Conservation (phyloP, 306 rosid species). For the Vigna radiata region DNA sequence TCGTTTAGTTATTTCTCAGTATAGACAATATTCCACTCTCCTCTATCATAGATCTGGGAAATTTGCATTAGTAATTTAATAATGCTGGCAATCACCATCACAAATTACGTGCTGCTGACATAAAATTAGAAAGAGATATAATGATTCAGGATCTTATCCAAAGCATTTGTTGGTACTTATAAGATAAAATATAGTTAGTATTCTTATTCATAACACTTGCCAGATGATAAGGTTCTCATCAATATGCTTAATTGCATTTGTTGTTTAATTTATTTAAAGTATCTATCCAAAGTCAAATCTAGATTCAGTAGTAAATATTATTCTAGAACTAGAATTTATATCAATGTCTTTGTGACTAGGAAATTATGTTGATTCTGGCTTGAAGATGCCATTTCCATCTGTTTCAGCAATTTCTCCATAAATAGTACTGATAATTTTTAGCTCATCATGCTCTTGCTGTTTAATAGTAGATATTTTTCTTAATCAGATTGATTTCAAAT, state of each 20-base stretch:
- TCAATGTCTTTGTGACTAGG: neutral
- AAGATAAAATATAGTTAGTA: neutral
- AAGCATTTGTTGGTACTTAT: neutral
- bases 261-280: slow-evolving; percentile 34
- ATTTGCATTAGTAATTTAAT: slow-evolving; percentile 15
- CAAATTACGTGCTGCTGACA: neutral
- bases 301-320: slow-evolving; percentile 19
- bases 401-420: neutral
- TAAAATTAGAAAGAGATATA: neutral
- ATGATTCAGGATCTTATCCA: slow-evolving; percentile 20
- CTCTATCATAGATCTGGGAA: neutral
- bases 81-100: slow-evolving; percentile 27
- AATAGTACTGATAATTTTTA: neutral
- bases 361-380: neutral
- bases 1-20: slow-evolving; percentile 6
- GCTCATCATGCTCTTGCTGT: slow-evolving; percentile 6
- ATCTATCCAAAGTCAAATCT: slow-evolving; percentile 33
- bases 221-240: slow-evolving; percentile 12
- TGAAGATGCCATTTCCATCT: slow-evolving; percentile 30
- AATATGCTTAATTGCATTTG: neutral
- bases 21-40: neutral
- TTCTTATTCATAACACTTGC: slow-evolving; percentile 21
- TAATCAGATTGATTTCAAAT: slow-evolving; percentile 38
- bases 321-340: slow-evolving; percentile 31
- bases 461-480: neutral